Conservation (phyloP, 2,329 filamentous ascomycete species). For the Atkinsonella texensis region DNA sequence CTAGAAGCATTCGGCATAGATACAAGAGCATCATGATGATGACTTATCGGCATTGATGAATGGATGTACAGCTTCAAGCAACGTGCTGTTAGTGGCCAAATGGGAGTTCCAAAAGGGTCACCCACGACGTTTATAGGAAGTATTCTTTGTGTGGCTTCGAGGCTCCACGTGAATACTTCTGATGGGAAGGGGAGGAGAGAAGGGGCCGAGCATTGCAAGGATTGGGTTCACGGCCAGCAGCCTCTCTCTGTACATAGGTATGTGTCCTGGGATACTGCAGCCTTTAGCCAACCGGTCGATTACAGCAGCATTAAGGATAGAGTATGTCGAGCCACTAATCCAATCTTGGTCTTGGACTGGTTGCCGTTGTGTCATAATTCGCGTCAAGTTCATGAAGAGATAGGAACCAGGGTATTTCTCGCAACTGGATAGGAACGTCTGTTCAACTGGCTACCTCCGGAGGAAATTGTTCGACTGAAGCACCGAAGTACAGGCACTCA, state of each 20-base stretch:
- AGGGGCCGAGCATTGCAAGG: neutral
- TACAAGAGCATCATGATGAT: constrained; percentile 16
- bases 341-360: neutral
- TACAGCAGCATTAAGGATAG: neutral
- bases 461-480: too few relatives aligned
- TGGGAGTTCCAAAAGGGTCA: neutral
- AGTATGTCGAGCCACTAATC: neutral
- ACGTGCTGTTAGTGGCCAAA: neutral
- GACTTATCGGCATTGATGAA: constrained; percentile 10
- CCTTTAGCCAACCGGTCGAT: neutral
- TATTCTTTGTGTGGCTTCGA: neutral
- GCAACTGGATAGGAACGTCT: neutral
- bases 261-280: neutral
- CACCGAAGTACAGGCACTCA: too few relatives aligned
- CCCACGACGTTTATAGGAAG: neutral
- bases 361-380: neutral
- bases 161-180: neutral
- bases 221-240: neutral
- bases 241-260: neutral
- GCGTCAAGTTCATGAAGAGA: neutral
- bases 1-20: constrained; percentile 6
- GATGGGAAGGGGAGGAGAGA: neutral
- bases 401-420: neutral
- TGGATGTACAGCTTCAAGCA: neutral
- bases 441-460: neutral